phyloP scores from a whole-genome alignment of 305 asterid species.

The Fraxinus dipetala region DNA sequence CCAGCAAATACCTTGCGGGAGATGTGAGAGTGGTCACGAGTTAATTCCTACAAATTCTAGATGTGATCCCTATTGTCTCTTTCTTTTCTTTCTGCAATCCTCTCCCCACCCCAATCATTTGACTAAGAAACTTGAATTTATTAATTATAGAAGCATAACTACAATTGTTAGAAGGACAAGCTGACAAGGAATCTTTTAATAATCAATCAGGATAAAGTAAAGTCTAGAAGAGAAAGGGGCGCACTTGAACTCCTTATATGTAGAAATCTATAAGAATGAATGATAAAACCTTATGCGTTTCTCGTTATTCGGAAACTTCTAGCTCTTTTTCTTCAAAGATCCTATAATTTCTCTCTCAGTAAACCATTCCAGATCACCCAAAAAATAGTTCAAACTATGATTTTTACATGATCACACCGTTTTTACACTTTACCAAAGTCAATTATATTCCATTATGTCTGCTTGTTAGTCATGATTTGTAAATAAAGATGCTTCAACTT shows the following conservation, averaged over 20 bases:
- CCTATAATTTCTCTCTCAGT: neutral
- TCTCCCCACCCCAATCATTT: neutral
- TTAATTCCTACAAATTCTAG: neutral
- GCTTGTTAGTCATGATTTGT: neutral
- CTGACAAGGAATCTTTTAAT: neutral
- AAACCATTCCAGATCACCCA: neutral
- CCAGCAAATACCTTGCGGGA: neutral
- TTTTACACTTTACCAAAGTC: neutral
- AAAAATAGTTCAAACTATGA: neutral
- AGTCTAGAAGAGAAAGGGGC: neutral
- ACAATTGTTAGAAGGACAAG: neutral
- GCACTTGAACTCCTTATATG: neutral
- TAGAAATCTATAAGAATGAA: neutral
- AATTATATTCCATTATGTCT: neutral
- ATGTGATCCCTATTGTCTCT: neutral
- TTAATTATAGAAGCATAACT: neutral
- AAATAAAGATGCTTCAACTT: neutral
- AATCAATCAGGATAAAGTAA: neutral
- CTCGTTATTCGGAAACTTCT: neutral
- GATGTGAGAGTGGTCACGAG: neutral
- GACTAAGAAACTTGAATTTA: neutral
- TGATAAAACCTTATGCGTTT: neutral
- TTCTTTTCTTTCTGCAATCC: neutral
- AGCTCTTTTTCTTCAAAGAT: neutral
- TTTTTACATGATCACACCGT: neutral